Conservation (phyloP, 2,329 filamentous ascomycete genomes). For the Leptodontidium sp. region DNA sequence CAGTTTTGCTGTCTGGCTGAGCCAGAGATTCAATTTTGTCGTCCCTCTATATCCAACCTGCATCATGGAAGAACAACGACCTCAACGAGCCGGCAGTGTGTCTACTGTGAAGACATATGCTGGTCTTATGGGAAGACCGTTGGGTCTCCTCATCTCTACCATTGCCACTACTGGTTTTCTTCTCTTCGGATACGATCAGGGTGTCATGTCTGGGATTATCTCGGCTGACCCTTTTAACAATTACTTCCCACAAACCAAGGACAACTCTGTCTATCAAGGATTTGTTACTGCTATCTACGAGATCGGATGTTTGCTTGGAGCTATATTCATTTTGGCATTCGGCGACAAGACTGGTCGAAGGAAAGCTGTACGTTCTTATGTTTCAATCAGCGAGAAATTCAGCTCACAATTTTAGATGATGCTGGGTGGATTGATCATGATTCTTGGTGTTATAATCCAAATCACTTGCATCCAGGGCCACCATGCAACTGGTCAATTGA, state of each 20-base stretch:
- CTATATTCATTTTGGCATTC: conserved; percentile 55
- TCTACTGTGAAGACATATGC: conserved; percentile 55
- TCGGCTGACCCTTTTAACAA: conserved; percentile 76
- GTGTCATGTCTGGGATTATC: conserved; percentile 81
- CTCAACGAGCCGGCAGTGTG: conserved; percentile 27
- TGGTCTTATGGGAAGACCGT: conserved; percentile 69
- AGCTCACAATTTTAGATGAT: conserved; percentile 53
- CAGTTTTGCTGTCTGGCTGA: not conserved
- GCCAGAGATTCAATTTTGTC: conserved; percentile 13
- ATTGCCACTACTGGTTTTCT: conserved; percentile 83
- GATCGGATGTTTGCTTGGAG: conserved; percentile 61
- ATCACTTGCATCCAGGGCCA: conserved; percentile 47
- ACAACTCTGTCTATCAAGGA: conserved; percentile 48
- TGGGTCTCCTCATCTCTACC: conserved; percentile 74
- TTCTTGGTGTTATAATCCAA: conserved; percentile 61
- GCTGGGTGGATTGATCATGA: conserved; percentile 64
- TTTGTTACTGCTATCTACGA: conserved; percentile 67
- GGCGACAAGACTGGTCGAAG: conserved; percentile 65
- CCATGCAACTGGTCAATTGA: conserved; percentile 60
- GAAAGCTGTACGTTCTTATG: conserved; percentile 56
- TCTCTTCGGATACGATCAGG: conserved; percentile 88
- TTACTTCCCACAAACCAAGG: conserved; percentile 78
- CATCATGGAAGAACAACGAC: conserved; percentile 19
- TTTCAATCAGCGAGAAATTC: conserved; percentile 54
- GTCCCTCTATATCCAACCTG: conserved; percentile 8